A percentile compares a stretch with the other conserved stretches of the same genome.
These are phyloP conservation scores for Emergomyces orientalis DNA, from an alignment of 2,329 filamentous ascomycete genomes.

Conservation along the genomic window DNA sequence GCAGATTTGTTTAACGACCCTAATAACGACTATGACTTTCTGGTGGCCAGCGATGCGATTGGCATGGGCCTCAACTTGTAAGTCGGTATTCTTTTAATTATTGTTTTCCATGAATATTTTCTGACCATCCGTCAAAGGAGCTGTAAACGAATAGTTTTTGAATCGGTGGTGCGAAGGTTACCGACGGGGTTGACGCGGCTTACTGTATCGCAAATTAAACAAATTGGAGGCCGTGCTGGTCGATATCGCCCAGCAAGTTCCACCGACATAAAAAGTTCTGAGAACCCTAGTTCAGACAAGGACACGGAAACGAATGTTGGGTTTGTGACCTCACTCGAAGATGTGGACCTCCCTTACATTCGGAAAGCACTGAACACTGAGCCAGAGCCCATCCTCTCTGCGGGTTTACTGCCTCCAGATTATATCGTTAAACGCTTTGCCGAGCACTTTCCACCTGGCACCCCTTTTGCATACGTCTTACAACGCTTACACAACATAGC, in stretches of 20 bases:
- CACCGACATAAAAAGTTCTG: constrained; percentile 23
- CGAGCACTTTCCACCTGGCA: constrained; percentile 68
- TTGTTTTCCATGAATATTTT: background rate
- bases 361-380: constrained; percentile 53
- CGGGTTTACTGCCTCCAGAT: constrained; percentile 65
- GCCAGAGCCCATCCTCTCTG: constrained; percentile 56
- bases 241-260: constrained; percentile 64
- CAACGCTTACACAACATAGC: constrained; percentile 63
- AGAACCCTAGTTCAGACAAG: constrained; percentile 15
- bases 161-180: constrained; percentile 64
- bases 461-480: constrained; percentile 76
- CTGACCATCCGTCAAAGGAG: constrained; percentile 35
- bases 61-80: constrained; percentile 94
- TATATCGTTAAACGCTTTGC: constrained; percentile 65
- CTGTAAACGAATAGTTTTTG: constrained; percentile 84
- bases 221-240: constrained; percentile 88
- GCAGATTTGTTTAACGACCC: constrained; percentile 91
- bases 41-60: constrained; percentile 91
- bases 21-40: constrained; percentile 86
- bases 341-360: constrained; percentile 57
- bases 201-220: constrained; percentile 71
- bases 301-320: constrained; percentile 45
- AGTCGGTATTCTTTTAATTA: constrained; percentile 20
- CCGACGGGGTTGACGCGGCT: constrained; percentile 51
- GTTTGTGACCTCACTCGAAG: constrained; percentile 68